Conservation (phyloP, 805 yeast genomes). For the Pichia sporocuriosa region DNA sequence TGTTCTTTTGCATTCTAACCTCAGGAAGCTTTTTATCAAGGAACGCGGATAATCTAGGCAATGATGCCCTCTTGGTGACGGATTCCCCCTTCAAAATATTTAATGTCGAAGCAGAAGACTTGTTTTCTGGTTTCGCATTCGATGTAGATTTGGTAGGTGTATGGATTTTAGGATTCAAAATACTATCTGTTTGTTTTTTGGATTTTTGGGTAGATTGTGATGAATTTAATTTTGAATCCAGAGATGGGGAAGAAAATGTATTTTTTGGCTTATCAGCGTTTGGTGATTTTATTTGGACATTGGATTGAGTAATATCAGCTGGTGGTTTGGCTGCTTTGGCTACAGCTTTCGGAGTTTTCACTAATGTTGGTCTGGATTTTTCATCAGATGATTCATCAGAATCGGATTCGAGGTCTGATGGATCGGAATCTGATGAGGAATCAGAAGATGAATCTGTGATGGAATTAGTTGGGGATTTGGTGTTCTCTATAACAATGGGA, state of each 20-base stretch:
- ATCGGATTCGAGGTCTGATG: constrained; percentile 8
- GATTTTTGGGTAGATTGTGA: no score
- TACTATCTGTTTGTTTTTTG: no score
- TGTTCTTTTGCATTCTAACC: constrained; percentile 41
- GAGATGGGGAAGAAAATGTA: no score
- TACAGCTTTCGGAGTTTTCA: constrained; percentile 35
- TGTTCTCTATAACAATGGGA: no score
- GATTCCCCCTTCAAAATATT: no score
- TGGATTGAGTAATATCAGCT: not conserved
- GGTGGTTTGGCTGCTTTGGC: not conserved
- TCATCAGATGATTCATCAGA: constrained; percentile 21
- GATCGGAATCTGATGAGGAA: not conserved
- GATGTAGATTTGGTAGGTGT: no score
- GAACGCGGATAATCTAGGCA: constrained; percentile 50
- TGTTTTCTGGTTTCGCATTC: no score
- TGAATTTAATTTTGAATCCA: no score
- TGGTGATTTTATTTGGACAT: not conserved
- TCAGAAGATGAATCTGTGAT: constrained; percentile 4
- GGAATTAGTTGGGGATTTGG: constrained; percentile 6
- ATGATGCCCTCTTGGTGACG: constrained; percentile 13
- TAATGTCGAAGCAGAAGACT: no score
- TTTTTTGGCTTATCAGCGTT: no score
- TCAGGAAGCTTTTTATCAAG: constrained; percentile 64
- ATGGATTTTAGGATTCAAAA: no score
- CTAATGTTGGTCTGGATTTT: constrained; percentile 34